Conservation (phyloP, 768 basidiomycete genomes). For the Suillus occidentalis region DNA sequence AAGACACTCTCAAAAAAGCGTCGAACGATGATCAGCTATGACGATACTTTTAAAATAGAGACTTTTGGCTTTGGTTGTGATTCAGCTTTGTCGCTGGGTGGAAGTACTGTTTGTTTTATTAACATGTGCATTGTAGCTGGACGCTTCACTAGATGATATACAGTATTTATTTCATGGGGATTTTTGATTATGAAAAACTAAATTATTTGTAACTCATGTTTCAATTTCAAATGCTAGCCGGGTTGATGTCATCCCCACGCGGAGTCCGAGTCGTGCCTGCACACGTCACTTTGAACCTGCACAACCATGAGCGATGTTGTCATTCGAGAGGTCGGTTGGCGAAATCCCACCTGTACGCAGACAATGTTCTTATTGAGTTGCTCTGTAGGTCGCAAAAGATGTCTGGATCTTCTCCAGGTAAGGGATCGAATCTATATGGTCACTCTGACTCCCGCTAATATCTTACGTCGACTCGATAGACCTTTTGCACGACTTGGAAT, state of each 20-base stretch:
- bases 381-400: conserved; percentile 44
- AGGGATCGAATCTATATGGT: conserved; percentile 11
- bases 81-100: neutral
- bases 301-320: conserved; percentile 35
- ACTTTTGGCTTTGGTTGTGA: neutral
- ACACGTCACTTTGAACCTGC: neutral
- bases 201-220: neutral
- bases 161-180: neutral
- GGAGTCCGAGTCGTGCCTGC: neutral
- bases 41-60: neutral
- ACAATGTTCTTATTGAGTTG: neutral
- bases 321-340: conserved; percentile 42
- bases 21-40: conserved; percentile 45
- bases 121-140: neutral
- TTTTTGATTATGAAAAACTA: neutral
- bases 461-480: conserved; percentile 31
- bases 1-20: conserved; percentile 72
- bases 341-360: neutral
- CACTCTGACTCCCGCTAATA: conserved; percentile 10
- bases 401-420: conserved; percentile 70
- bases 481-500: conserved; percentile 68
- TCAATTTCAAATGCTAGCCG: neutral
- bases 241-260: neutral
- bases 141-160: neutral
- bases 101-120: neutral